phyloP scores from a whole-genome alignment of 305 asterid genomes.

The Fraxinus albicans region DNA sequence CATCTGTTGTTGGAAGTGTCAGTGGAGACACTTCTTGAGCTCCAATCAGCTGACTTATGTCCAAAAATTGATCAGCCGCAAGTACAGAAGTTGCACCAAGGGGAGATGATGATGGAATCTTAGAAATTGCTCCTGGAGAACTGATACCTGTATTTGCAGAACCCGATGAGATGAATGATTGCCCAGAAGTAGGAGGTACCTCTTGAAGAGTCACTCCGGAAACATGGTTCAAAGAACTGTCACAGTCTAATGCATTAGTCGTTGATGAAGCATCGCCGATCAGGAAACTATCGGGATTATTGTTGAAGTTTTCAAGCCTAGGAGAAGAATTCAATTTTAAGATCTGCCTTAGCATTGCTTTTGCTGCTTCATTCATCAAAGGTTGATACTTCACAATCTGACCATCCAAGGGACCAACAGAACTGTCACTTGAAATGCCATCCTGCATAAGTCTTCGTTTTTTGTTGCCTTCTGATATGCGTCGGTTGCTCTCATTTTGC shows the following conservation, averaged over 20 bases:
- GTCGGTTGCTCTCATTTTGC: conserved; percentile 55
- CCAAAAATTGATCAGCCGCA: conserved; percentile 28
- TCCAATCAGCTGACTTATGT: conserved; percentile 27
- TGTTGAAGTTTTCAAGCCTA: conserved; percentile 19
- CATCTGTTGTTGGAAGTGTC: conserved; percentile 40
- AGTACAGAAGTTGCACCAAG: conserved; percentile 35
- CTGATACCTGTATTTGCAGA: conserved; percentile 26
- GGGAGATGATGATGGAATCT: conserved; percentile 33
- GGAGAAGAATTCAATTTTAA: conserved; percentile 59
- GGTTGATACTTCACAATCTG: conserved; percentile 86
- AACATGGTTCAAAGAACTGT: conserved; percentile 34
- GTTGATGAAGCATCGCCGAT: conserved; percentile 20
- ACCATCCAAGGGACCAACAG: conserved; percentile 50
- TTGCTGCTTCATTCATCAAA: conserved; percentile 67
- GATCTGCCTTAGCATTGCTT: conserved; percentile 68
- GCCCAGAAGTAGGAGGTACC: conserved; percentile 40
- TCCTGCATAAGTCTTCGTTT: conserved; percentile 77
- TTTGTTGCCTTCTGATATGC: conserved; percentile 61
- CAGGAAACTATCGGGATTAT: background rate
- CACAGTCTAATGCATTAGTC: conserved; percentile 35
- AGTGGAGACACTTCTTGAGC: conserved; percentile 37
- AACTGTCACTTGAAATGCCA: conserved; percentile 32
- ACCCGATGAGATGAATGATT: conserved; percentile 30
- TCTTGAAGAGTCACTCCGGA: conserved; percentile 77
- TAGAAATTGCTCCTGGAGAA: conserved; percentile 35